These are phyloP conservation scores for Phoenix roebelenii DNA, from an alignment of 176 grass and related monocot genomes.

Conservation along the genomic window DNA sequence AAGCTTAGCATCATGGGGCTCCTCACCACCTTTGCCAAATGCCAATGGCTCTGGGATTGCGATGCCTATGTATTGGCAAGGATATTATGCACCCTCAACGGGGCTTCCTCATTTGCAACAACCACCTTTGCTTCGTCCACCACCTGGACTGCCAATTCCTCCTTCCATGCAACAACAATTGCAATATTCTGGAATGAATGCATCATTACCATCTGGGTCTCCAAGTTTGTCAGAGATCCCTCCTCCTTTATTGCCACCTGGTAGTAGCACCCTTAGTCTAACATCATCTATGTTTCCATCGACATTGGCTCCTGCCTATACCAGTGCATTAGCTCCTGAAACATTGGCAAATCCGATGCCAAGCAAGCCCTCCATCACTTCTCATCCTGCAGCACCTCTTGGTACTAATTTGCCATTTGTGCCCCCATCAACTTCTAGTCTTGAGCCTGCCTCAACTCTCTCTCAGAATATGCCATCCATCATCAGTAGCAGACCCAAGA, in stretches of 20 bases:
- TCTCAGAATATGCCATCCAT: conserved; percentile 25
- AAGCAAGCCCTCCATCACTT: conserved; percentile 27
- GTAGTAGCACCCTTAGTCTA: conserved; percentile 32
- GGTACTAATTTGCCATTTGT: conserved; percentile 33
- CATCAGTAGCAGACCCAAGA: conserved; percentile 28
- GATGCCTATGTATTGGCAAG: conserved; percentile 71
- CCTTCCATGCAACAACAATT: conserved; percentile 34
- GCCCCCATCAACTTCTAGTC: conserved; percentile 28
- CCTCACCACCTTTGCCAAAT: conserved; percentile 25
- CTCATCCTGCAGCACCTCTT: conserved; percentile 30
- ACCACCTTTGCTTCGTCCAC: conserved; percentile 40
- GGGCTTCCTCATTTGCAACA: conserved; percentile 66
- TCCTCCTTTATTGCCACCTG: conserved; percentile 47
- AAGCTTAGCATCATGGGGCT: conserved; percentile 36
- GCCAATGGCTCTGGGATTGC: conserved; percentile 41
- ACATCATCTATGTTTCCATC: conserved; percentile 27
- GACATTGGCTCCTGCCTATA: conserved; percentile 28
- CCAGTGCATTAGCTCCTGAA: conserved; percentile 37
- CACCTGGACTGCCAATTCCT: conserved; percentile 47
- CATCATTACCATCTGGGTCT: conserved; percentile 48
- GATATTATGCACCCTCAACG: conserved; percentile 45
- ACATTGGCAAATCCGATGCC: conserved; percentile 37
- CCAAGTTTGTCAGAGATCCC: conserved; percentile 63
- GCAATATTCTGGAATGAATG: conserved; percentile 47
- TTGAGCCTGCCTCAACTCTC: conserved; percentile 19